Conservation (phyloP, 257 asterid species). For the Marsdenia floribunda region DNA sequence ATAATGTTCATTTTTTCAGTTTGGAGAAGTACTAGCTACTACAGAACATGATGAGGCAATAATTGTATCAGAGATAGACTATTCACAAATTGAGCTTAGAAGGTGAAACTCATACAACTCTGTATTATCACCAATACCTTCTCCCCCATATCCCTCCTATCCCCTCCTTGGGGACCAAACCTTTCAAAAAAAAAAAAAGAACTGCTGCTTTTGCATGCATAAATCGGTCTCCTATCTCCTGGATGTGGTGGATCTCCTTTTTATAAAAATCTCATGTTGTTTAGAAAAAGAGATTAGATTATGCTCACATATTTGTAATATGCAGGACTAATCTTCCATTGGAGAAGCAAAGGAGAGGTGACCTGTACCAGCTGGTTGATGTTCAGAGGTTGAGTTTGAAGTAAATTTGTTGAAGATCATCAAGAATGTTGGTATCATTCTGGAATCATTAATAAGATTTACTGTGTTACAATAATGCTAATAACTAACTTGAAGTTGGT, state of each 20-base stretch:
- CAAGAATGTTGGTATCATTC: neutral
- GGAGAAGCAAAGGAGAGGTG: conserved; percentile 89
- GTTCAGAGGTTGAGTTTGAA: conserved; percentile 54
- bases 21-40: conserved; percentile 85
- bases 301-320: neutral
- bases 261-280: neutral
- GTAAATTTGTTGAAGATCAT: conserved; percentile 15
- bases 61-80: conserved; percentile 71
- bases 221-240: too few species aligned
- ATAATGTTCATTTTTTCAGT: conserved; percentile 37
- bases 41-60: conserved; percentile 83
- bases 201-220: too few species aligned
- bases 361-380: conserved; percentile 88
- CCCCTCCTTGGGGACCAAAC: neutral
- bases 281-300: neutral
- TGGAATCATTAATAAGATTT: neutral
- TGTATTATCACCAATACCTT: neutral
- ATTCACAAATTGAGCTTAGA: conserved; percentile 64
- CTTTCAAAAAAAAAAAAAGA: too few species aligned
- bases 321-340: conserved; percentile 77
- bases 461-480: neutral
- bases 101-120: conserved; percentile 39
- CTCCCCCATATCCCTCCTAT: neutral
- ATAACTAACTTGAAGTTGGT: neutral
- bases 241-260: neutral